Percentiles rank a stretch among this genome's conserved stretches.
phyloP scores from a whole-genome alignment of 768 basidiomycete genomes.

The Kwoniella dejecticola region DNA sequence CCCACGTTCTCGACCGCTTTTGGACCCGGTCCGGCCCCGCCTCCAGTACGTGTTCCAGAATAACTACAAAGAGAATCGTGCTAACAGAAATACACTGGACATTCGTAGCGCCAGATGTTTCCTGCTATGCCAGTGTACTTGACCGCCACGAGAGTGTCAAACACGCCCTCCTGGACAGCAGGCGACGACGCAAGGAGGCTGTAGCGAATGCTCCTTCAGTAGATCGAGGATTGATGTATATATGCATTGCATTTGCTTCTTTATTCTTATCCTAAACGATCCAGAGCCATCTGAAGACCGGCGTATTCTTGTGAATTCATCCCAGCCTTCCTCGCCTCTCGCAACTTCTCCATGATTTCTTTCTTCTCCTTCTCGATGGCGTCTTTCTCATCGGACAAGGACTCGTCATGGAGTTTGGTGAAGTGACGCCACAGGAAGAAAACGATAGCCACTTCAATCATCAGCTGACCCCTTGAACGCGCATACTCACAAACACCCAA shows the following conservation, averaged over 20 bases:
- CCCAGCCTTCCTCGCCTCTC: conserved; percentile 38
- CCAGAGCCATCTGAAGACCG: conserved; percentile 18
- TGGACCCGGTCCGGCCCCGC: conserved; percentile 11
- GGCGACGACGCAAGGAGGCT: conserved; percentile 1
- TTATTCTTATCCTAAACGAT: conserved; percentile 9
- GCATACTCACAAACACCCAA: conserved; percentile 40
- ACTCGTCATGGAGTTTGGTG: conserved; percentile 31
- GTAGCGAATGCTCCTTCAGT: background rate
- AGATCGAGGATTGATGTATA: too few relatives aligned
- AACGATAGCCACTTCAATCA: conserved; percentile 29
- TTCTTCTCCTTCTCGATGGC: conserved; percentile 40
- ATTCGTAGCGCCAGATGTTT: conserved; percentile 15
- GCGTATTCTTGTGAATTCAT: background rate
- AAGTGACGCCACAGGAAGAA: conserved; percentile 52
- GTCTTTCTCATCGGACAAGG: conserved; percentile 31
- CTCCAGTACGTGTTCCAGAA: background rate
- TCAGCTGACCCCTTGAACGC: too few relatives aligned
- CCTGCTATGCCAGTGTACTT: conserved; percentile 4
- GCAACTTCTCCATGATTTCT: conserved; percentile 33
- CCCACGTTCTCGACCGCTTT: conserved; percentile 11
- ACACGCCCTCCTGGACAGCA: background rate
- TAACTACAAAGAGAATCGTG: too few relatives aligned
- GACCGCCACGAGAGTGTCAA: conserved; percentile 3
- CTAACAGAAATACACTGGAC: too few relatives aligned
- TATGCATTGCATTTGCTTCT: background rate